A percentile compares a stretch with the other conserved stretches of the same genome.
Evolutionary conservation across 108 stramenopile genomes (phyloP).

Genomic region (Bacterosira constricta): DNA sequence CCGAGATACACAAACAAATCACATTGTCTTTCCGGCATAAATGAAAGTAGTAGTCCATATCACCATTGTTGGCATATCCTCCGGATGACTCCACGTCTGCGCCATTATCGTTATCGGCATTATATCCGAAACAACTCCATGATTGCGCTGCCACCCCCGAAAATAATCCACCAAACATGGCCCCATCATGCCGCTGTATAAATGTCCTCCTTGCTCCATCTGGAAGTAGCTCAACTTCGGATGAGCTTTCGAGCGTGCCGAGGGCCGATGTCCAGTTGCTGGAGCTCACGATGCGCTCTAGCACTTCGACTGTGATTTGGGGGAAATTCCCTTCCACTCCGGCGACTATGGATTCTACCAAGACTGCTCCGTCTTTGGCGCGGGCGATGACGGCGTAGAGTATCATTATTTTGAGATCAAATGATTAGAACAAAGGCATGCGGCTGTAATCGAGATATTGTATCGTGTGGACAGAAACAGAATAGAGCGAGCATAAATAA

Average conservation of each 20-base stretch:
- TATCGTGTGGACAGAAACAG: neutral
- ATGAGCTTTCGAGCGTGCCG: conserved; percentile 11
- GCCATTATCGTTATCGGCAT: conserved; percentile 19
- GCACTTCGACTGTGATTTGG: conserved; percentile 62
- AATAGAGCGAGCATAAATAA: neutral
- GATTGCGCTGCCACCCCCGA: conserved; percentile 1
- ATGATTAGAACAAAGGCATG: too few species aligned
- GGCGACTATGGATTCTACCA: conserved; percentile 61
- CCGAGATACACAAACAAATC: conserved; percentile 70
- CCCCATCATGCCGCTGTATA: conserved; percentile 54
- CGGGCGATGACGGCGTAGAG: conserved; percentile 78
- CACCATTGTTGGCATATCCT: conserved; percentile 6
- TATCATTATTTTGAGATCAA: conserved; percentile 53
- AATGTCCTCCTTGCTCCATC: conserved; percentile 70
- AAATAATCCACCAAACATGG: conserved; percentile 33
- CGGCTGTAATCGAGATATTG: too few species aligned
- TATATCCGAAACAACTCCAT: conserved; percentile 31
- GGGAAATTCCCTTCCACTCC: conserved; percentile 64
- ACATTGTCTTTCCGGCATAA: conserved; percentile 55
- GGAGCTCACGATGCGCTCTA: conserved; percentile 49
- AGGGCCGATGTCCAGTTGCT: conserved; percentile 10
- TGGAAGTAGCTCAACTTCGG: conserved; percentile 55
- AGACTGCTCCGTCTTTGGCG: conserved; percentile 63
- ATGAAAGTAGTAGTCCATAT: conserved; percentile 77
- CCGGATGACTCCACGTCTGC: conserved; percentile 29